phyloP scores from a whole-genome alignment of 257 asterid species.

The Ophiorrhiza pumila region DNA sequence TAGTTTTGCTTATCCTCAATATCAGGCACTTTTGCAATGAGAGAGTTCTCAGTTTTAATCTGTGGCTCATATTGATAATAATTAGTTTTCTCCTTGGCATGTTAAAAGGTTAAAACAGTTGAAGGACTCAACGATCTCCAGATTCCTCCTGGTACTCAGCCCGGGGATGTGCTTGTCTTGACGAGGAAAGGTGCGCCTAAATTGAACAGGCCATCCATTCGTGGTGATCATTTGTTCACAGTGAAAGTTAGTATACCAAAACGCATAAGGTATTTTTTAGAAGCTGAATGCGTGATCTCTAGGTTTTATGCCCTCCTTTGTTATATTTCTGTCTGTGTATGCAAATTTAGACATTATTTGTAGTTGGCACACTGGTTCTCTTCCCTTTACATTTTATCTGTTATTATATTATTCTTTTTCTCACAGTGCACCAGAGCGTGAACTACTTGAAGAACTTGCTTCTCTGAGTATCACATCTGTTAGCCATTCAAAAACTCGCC shows the following conservation, averaged over 20 bases:
- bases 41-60: neutral
- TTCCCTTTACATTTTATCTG: neutral
- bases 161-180: constrained; percentile 96
- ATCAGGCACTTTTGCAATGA: neutral
- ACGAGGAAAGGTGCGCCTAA: constrained; percentile 96
- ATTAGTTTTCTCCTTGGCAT: constrained; percentile 15
- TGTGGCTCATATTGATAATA: neutral
- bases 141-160: constrained; percentile 98
- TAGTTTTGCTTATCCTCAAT: neutral
- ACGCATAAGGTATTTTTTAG: constrained; percentile 58
- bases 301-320: no score
- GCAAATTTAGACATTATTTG: neutral
- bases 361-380: neutral
- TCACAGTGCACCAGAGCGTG: constrained; percentile 73
- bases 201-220: constrained; percentile 87
- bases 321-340: neutral
- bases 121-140: constrained; percentile 88
- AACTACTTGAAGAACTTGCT: constrained; percentile 84
- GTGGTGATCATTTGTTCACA: constrained; percentile 93
- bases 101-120: constrained; percentile 81
- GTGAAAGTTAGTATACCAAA: constrained; percentile 90
- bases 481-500: constrained; percentile 55
- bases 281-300: neutral
- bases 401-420: neutral
- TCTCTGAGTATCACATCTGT: constrained; percentile 54